These are phyloP conservation scores for Thraustotheca clavata DNA, from an alignment of 352 stramenopile genomes.

Conservation along the genomic window DNA sequence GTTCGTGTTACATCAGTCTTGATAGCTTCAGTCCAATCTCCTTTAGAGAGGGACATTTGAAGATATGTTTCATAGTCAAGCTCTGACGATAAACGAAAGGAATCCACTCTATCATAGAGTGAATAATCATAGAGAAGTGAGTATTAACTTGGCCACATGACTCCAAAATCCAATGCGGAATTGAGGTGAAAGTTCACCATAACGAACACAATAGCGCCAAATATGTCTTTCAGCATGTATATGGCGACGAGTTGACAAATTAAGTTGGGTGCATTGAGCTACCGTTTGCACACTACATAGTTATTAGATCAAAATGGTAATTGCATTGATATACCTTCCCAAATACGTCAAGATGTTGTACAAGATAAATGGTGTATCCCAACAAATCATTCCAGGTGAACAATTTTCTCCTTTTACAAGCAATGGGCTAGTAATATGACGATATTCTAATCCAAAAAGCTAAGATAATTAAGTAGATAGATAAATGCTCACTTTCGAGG, in stretches of 20 bases:
- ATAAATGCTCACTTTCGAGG: constrained; percentile 24
- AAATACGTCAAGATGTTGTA: constrained; percentile 60
- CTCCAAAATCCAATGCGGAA: constrained; percentile 74
- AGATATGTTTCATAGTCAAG: constrained; percentile 79
- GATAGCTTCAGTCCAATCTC: constrained; percentile 75
- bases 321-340: constrained; percentile 26
- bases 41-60: constrained; percentile 76
- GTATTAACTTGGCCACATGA: constrained; percentile 36
- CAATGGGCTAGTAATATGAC: constrained; percentile 33
- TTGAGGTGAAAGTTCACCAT: constrained; percentile 44
- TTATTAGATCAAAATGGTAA: neutral
- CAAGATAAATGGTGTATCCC: constrained; percentile 53
- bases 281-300: constrained; percentile 32
- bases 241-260: constrained; percentile 45
- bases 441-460: neutral
- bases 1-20: constrained; percentile 75
- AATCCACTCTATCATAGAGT: constrained; percentile 26
- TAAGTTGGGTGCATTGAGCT: constrained; percentile 40
- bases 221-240: constrained; percentile 50
- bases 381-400: constrained; percentile 27
- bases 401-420: constrained; percentile 12
- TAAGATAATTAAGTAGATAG: neutral
- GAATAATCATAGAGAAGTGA: too few species aligned
- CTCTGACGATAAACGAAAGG: constrained; percentile 43
- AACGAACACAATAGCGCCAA: constrained; percentile 79